These are phyloP conservation scores for Fusarium cyanostomum DNA, from an alignment of 2,329 filamentous ascomycete genomes.

Conservation along the genomic window DNA sequence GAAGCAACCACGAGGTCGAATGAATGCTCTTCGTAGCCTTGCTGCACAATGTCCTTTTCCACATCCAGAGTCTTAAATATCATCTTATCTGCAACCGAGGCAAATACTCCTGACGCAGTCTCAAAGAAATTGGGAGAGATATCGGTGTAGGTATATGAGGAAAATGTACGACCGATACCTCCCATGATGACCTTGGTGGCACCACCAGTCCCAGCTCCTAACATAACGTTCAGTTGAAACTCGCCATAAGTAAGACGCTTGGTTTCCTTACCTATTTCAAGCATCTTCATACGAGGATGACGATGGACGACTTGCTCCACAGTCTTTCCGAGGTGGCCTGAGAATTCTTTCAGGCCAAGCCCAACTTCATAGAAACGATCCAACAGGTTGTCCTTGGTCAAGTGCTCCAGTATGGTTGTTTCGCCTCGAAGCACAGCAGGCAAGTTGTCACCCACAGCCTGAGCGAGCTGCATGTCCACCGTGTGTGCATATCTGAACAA, in stretches of 20 bases:
- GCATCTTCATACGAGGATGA: constrained; percentile 11
- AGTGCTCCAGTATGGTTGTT: constrained; percentile 49
- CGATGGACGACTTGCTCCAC: constrained; percentile 6
- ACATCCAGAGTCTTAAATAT: constrained; percentile 1
- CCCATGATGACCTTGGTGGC: not conserved
- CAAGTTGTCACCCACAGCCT: constrained; percentile 48
- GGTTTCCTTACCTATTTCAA: too few species aligned
- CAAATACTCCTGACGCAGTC: constrained; percentile 4
- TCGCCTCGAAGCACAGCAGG: constrained; percentile 47
- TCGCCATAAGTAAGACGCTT: too few species aligned
- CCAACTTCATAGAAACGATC: constrained; percentile 45
- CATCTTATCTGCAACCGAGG: not conserved
- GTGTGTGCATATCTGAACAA: too few species aligned
- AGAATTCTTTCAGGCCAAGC: constrained; percentile 8
- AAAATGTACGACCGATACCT: not conserved
- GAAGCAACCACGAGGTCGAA: not conserved
- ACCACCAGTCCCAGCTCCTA: not conserved
- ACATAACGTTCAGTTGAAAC: too few species aligned
- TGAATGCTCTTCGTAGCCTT: constrained; percentile 3
- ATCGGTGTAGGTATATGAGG: constrained; percentile 10
- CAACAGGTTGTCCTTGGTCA: constrained; percentile 49
- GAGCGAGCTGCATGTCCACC: constrained; percentile 42
- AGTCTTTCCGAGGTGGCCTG: constrained; percentile 28
- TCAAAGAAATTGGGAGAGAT: constrained; percentile 7
- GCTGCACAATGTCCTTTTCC: not conserved